Evolutionary conservation across 495 filamentous ascomycete species (phyloP).

Genomic region (Podospora fimiseda): DNA sequence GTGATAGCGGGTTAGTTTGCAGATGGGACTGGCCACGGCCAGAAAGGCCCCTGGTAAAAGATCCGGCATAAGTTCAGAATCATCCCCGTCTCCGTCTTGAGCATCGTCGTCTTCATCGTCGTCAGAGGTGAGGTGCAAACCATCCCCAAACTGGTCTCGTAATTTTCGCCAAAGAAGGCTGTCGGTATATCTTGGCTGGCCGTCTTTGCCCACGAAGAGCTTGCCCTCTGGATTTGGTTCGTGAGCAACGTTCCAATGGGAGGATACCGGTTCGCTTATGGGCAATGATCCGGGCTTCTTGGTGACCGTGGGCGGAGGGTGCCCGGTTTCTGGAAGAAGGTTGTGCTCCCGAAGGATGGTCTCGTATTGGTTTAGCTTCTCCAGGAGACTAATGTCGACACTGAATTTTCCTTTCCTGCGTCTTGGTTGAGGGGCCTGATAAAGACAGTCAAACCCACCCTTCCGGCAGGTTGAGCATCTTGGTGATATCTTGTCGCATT

Average conservation of each 20-base stretch:
- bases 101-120: constrained; percentile 2
- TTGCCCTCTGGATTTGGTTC: not conserved
- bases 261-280: constrained; percentile 1
- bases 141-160: not conserved
- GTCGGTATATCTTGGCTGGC: constrained; percentile 13
- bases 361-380: not conserved
- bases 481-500: constrained; percentile 9
- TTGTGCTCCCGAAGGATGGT: not conserved
- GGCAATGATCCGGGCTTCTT: too few species aligned
- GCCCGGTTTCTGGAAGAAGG: not conserved
- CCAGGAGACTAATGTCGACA: not conserved
- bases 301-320: too few species aligned
- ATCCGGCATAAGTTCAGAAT: not conserved
- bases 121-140: not conserved
- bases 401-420: constrained; percentile 10
- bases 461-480: constrained; percentile 13
- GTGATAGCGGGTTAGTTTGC: constrained; percentile 10
- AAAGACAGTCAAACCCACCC: constrained; percentile 6
- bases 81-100: not conserved
- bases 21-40: not conserved
- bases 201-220: constrained; percentile 8
- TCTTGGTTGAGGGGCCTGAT: constrained; percentile 6
- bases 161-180: constrained; percentile 11
- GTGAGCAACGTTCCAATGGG: not conserved
- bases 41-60: constrained; percentile 10